Percentiles rank a stretch among this genome's conserved stretches.
phyloP scores from a whole-genome alignment of 495 filamentous ascomycete genomes.

The Trypethelium eluteriae region DNA sequence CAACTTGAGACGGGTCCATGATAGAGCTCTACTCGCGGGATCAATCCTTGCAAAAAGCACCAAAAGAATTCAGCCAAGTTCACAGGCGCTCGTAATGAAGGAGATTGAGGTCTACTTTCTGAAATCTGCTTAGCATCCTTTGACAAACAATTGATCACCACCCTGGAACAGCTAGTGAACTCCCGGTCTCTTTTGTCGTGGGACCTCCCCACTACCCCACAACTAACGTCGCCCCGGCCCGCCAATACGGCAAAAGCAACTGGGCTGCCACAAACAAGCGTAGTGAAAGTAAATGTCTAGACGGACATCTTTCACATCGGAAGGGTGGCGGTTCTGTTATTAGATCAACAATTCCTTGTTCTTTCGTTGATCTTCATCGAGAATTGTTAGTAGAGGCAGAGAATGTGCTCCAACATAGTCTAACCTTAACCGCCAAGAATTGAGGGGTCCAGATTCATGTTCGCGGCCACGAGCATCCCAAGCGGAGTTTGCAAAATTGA shows the following conservation, averaged over 20 bases:
- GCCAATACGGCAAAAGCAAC: background rate
- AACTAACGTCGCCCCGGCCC: background rate
- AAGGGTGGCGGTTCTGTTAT: too few relatives aligned
- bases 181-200: background rate
- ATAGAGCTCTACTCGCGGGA: background rate
- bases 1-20: slow-evolving; percentile 30
- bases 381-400: too few relatives aligned
- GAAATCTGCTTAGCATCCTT: slow-evolving; percentile 4
- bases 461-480: too few relatives aligned
- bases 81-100: background rate
- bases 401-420: too few relatives aligned
- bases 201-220: slow-evolving; percentile 7
- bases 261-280: background rate
- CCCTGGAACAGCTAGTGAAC: background rate
- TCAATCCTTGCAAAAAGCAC: background rate
- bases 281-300: too few relatives aligned
- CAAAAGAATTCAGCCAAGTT: background rate
- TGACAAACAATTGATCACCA: slow-evolving; percentile 5
- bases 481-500: too few relatives aligned
- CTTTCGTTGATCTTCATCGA: too few relatives aligned
- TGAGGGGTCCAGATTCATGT: too few relatives aligned
- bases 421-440: too few relatives aligned
- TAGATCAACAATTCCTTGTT: too few relatives aligned
- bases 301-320: too few relatives aligned
- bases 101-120: background rate